Evolutionary conservation across 2,329 filamentous ascomycete species (phyloP), one percentile per base, ranked within the genome.

Genomic region (Lachnellula suecica): DNA sequence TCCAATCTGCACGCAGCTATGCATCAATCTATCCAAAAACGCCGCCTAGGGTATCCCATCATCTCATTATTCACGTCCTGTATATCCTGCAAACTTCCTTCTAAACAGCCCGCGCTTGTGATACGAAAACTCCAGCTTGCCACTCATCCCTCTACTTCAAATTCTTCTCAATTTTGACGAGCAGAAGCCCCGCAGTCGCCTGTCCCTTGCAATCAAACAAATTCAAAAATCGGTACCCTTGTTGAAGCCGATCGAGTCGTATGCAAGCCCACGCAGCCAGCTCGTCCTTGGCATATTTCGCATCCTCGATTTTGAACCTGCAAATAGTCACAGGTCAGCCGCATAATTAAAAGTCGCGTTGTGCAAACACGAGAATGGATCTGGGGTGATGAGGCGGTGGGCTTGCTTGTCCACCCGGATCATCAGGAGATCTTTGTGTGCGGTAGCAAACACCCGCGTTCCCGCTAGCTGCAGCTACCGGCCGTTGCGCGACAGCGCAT

Each of bases 221-320:
- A 62, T 86, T 87, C 51, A 97, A 76, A 59, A 96, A 84, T 10
- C 91, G 79, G 61, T 89, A 88, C 1, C 94, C 93, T 29, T 80
- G 74, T 54, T 83, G 83, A 53, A 97, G 70, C 7, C 91, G 81
- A 71, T 97, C 91, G 20, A 97, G 80, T 35, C 91, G 81, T 61
- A 96, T 85, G 65, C 91, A 96, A 2, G 89, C 85, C 94, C 94
- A 97, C 2, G 88, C 91, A 10, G 91, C 87, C 51, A 96, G 71
- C 53, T 87, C 81, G 64, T 97, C 91, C 57, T 81, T 79, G 4
- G 86, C 84, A 59, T 92, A 82, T 69, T 93, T 88, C 61, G 96
- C 88, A 68, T 97, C 90, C 70, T 91, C 88, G 60, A 97, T 78
- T 63, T 95, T 91, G 75, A 97, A 89, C 45, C 67, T 69, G 43